These are phyloP conservation scores for Phaseolus coccineus DNA, from an alignment of 331 rosid species.

Conservation along the genomic window DNA sequence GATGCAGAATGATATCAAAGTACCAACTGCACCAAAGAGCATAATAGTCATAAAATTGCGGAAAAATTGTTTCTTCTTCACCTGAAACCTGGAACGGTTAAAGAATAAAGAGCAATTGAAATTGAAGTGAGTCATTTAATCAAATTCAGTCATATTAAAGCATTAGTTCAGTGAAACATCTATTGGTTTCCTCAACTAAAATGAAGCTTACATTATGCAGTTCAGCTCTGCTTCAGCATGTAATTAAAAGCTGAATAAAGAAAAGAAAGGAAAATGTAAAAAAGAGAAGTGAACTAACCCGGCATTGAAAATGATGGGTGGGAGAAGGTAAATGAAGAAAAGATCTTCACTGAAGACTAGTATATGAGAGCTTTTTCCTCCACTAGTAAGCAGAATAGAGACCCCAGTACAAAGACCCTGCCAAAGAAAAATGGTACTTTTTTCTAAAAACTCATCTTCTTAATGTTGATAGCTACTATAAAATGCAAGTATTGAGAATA, in stretches of 20 bases:
- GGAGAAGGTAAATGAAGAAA: slow-evolving; percentile 96
- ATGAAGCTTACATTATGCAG: not conserved
- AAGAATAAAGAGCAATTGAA: slow-evolving; percentile 37
- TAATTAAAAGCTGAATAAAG: not conserved
- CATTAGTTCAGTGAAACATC: too few species aligned
- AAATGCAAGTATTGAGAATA: not conserved
- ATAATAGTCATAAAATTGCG: slow-evolving; percentile 89
- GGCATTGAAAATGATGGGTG: slow-evolving; percentile 99
- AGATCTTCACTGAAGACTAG: slow-evolving; percentile 86
- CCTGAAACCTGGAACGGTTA: slow-evolving; percentile 77
- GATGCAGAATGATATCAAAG: slow-evolving; percentile 86
- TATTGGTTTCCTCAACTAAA: not conserved
- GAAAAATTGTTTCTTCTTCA: slow-evolving; percentile 96
- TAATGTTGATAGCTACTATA: not conserved
- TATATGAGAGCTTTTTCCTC: slow-evolving; percentile 93
- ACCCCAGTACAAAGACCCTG: slow-evolving; percentile 91
- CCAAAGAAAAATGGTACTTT: not conserved
- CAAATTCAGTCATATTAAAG: not conserved
- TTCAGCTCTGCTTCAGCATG: too few species aligned
- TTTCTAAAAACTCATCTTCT: not conserved
- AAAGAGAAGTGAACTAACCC: slow-evolving; percentile 59
- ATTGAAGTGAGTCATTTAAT: slow-evolving; percentile 27
- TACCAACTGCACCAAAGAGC: slow-evolving; percentile 94
- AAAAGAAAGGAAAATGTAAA: not conserved
- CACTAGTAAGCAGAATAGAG: slow-evolving; percentile 69